Percentiles rank a stretch among this genome's conserved stretches.
These are phyloP conservation scores for Aspergillus taichungensis DNA, from an alignment of 495 filamentous ascomycete species.

Conservation along the genomic window DNA sequence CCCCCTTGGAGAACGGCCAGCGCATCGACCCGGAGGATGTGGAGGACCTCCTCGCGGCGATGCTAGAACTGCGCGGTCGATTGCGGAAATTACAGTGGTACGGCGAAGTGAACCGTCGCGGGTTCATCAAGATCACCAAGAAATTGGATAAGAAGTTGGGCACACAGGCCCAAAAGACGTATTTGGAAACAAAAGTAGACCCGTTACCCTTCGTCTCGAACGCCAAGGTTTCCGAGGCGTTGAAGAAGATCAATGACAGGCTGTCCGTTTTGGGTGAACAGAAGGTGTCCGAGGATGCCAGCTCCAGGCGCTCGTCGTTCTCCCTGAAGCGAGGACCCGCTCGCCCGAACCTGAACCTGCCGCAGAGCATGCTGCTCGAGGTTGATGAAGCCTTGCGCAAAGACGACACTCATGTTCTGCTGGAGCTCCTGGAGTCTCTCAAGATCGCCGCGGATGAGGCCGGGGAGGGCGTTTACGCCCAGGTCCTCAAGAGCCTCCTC, in stretches of 20 bases:
- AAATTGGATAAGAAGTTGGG: constrained; percentile 90
- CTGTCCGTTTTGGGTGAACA: constrained; percentile 69
- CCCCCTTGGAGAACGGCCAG: constrained; percentile 39
- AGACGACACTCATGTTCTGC: constrained; percentile 57
- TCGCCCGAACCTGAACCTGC: constrained; percentile 61
- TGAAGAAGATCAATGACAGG: constrained; percentile 83
- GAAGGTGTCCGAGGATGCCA: constrained; percentile 59
- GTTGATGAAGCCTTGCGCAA: constrained; percentile 70
- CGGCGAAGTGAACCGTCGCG: constrained; percentile 88
- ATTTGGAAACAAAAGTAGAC: constrained; percentile 81
- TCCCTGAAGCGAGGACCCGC: constrained; percentile 64
- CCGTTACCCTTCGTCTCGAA: constrained; percentile 78
- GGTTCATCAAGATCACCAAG: constrained; percentile 97
- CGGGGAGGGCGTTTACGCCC: constrained; percentile 41
- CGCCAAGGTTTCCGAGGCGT: constrained; percentile 48
- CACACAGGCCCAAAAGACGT: constrained; percentile 65
- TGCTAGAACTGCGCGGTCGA: constrained; percentile 79
- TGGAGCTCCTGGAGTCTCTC: constrained; percentile 49
- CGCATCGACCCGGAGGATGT: constrained; percentile 63
- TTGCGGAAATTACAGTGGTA: constrained; percentile 94
- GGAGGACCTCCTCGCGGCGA: constrained; percentile 79
- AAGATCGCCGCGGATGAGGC: constrained; percentile 42
- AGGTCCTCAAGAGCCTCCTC: constrained; percentile 66
- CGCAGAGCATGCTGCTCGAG: constrained; percentile 53
- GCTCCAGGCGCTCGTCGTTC: constrained; percentile 58